Percentiles rank a stretch among this genome's conserved stretches.
These are phyloP conservation scores for Pleochaeta shiraiana DNA, from an alignment of 2,329 filamentous ascomycete genomes.

Conservation along the genomic window DNA sequence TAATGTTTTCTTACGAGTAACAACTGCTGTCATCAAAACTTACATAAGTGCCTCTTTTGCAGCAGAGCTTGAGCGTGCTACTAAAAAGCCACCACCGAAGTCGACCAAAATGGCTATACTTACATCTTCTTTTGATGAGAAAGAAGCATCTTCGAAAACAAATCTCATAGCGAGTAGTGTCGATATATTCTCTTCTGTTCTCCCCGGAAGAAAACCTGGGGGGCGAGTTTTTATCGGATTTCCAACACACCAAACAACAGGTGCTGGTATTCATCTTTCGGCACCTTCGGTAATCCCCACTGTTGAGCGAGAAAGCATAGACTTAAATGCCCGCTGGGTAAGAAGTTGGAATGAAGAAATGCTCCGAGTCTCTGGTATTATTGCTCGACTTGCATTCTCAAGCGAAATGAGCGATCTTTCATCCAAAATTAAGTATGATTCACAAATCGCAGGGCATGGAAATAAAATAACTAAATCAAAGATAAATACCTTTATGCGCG, in stretches of 20 bases:
- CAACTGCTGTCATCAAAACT: constrained; percentile 62
- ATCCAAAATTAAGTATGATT: constrained; percentile 29
- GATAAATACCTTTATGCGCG: constrained; percentile 46
- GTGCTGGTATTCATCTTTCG: constrained; percentile 80
- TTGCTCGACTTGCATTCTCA: constrained; percentile 68
- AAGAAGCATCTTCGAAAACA: constrained; percentile 27
- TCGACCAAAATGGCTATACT: constrained; percentile 68
- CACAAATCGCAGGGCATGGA: constrained; percentile 21
- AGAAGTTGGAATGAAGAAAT: constrained; percentile 92
- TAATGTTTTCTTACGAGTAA: constrained; percentile 75
- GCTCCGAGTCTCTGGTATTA: constrained; percentile 72
- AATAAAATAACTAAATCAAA: constrained; percentile 37
- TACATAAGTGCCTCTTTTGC: constrained; percentile 52
- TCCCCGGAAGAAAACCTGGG: constrained; percentile 61
- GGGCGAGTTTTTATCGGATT: constrained; percentile 96
- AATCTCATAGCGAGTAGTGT: constrained; percentile 32
- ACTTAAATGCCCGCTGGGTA: constrained; percentile 88
- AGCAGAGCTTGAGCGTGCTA: constrained; percentile 77
- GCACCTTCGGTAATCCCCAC: constrained; percentile 94
- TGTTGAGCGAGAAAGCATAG: constrained; percentile 90
- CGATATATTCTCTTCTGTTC: constrained; percentile 75
- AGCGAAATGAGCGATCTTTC: constrained; percentile 69
- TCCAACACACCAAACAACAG: constrained; percentile 91
- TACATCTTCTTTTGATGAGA: constrained; percentile 79
- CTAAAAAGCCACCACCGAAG: constrained; percentile 90